Evolutionary conservation across 1,284 basidiomycete genomes (phyloP).

Genomic region (Rhodotorula glutinis): DNA sequence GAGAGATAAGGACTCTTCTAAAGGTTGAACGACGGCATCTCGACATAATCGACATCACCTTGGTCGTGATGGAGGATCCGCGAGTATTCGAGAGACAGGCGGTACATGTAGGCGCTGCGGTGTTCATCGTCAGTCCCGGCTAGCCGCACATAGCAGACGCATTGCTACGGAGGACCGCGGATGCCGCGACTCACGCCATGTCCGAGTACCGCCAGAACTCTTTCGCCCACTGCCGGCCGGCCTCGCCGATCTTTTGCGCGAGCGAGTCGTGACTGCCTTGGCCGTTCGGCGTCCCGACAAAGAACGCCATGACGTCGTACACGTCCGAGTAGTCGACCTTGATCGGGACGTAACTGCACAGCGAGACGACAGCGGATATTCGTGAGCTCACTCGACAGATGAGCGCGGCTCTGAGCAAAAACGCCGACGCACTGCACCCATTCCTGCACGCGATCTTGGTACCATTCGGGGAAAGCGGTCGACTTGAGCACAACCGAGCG

Average conservation of each 20-base stretch:
- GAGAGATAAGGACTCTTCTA: not conserved
- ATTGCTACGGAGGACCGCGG: too few species aligned
- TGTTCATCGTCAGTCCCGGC: too few species aligned
- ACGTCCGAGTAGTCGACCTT: slow-evolving; percentile 53
- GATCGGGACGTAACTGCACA: slow-evolving; percentile 42
- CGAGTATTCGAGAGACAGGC: slow-evolving; percentile 40
- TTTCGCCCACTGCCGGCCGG: slow-evolving; percentile 61
- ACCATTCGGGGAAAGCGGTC: slow-evolving; percentile 49
- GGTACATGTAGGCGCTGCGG: slow-evolving; percentile 42
- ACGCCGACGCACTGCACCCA: slow-evolving; percentile 44
- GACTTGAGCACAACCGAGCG: slow-evolving; percentile 53
- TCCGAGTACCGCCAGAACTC: slow-evolving; percentile 64
- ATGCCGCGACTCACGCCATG: slow-evolving; percentile 55
- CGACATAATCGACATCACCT: slow-evolving; percentile 34
- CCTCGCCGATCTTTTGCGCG: slow-evolving; percentile 58
- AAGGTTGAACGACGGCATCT: slow-evolving; percentile 18
- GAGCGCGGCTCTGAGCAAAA: too few species aligned
- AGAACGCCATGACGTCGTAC: slow-evolving; percentile 54
- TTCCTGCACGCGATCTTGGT: slow-evolving; percentile 51
- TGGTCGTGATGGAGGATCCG: slow-evolving; percentile 32
- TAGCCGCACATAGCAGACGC: too few species aligned
- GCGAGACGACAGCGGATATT: too few species aligned
- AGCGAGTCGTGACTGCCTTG: slow-evolving; percentile 57
- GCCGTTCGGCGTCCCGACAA: slow-evolving; percentile 49
- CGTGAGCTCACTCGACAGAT: not conserved